Percentiles rank a stretch among this genome's conserved stretches.
phyloP scores from a whole-genome alignment of 805 yeast genomes.

The Barnettozyma sucrosica region DNA sequence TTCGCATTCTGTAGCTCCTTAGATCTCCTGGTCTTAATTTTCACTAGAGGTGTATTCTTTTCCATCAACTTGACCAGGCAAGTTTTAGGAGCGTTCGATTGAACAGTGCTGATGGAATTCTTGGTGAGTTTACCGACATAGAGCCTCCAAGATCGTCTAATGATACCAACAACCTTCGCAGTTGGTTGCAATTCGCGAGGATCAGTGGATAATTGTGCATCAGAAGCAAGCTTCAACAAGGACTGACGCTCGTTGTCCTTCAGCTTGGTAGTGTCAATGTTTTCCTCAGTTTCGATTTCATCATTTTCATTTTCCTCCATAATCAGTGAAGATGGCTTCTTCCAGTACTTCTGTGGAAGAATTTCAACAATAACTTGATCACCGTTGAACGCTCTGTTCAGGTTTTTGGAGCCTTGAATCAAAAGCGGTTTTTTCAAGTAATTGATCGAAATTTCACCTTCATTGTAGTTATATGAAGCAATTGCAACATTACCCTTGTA shows the following conservation, averaged over 20 bases:
- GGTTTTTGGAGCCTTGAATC: conserved; percentile 72
- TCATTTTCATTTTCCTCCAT: conserved; percentile 47
- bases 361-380: conserved; percentile 89
- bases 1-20: conserved; percentile 79
- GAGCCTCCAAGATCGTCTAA: conserved; percentile 90
- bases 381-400: conserved; percentile 89
- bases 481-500: conserved; percentile 80
- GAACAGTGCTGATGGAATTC: conserved; percentile 54
- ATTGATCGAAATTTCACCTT: conserved; percentile 71
- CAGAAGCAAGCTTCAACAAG: conserved; percentile 71
- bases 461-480: conserved; percentile 81
- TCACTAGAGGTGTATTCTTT: conserved; percentile 74
- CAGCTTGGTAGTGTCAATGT: conserved; percentile 24
- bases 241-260: conserved; percentile 67
- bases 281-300: conserved; percentile 37
- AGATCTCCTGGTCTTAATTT: conserved; percentile 85
- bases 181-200: conserved; percentile 76
- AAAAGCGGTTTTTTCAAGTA: conserved; percentile 78
- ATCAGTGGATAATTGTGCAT: conserved; percentile 42
- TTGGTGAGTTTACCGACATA: conserved; percentile 93
- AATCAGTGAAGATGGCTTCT: conserved; percentile 72
- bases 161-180: conserved; percentile 82
- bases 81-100: conserved; percentile 62
- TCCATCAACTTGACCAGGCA: conserved; percentile 90
- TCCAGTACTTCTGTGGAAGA: conserved; percentile 83